A percentile compares a stretch with the other conserved stretches of the same genome.
phyloP scores from a whole-genome alignment of 2,329 filamentous ascomycete genomes.

The Bipolaris bicolor region DNA sequence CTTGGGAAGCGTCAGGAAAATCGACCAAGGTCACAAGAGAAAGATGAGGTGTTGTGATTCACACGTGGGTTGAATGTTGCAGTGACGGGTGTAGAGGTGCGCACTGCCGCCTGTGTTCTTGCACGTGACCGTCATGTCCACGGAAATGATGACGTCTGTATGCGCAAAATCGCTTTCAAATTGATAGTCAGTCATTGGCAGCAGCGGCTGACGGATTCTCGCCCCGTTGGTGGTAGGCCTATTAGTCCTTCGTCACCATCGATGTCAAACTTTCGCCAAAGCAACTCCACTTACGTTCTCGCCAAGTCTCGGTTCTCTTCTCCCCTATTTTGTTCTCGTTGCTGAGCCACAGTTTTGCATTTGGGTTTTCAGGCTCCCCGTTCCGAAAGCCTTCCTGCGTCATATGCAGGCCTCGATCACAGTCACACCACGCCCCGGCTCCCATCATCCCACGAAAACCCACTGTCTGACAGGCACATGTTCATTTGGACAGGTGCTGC shows the following conservation, averaged over 20 bases:
- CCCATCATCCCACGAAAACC: slow-evolving; percentile 10
- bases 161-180: background rate
- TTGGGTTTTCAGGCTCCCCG: background rate
- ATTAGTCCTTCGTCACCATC: background rate
- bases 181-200: background rate
- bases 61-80: too few relatives aligned
- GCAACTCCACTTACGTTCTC: slow-evolving; percentile 7
- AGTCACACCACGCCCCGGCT: slow-evolving; percentile 12
- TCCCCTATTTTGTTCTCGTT: background rate
- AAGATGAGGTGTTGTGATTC: background rate
- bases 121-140: background rate
- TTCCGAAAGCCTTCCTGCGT: slow-evolving; percentile 6
- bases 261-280: slow-evolving; percentile 1
- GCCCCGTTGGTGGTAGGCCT: background rate
- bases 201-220: background rate
- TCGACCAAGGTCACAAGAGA: background rate
- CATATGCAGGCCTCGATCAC: background rate
- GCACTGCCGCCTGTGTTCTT: background rate
- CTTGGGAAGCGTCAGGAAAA: background rate
- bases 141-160: background rate
- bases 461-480: background rate
- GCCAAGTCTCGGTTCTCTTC: slow-evolving; percentile 10
- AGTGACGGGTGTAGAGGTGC: background rate
- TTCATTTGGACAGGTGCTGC: background rate
- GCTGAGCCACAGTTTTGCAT: slow-evolving; percentile 1